phyloP scores from a whole-genome alignment of 352 stramenopile species.

The Phytopythium litorale region DNA sequence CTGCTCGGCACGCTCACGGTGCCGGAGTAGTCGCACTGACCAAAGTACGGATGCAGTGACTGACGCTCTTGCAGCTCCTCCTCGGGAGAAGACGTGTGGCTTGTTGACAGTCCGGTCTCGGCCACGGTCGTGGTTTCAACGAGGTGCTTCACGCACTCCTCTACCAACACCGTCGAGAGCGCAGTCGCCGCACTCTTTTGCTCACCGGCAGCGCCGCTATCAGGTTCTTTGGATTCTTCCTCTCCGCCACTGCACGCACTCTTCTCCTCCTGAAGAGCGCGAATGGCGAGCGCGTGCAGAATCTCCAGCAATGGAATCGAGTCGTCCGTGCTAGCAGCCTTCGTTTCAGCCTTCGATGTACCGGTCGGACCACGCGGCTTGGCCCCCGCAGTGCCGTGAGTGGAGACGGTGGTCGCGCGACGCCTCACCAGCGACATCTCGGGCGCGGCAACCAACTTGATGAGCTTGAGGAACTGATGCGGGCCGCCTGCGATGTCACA shows the following conservation, averaged over 20 bases:
- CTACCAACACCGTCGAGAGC: slow-evolving; percentile 71
- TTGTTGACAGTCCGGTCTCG: slow-evolving; percentile 3
- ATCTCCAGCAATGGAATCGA: slow-evolving; percentile 4
- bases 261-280: slow-evolving; percentile 3
- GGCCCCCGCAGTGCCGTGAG: neutral
- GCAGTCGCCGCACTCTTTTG: slow-evolving; percentile 8
- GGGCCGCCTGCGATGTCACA: slow-evolving; percentile 57
- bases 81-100: slow-evolving; percentile 3
- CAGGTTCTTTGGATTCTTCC: slow-evolving; percentile 5
- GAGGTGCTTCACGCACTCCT: slow-evolving; percentile 85
- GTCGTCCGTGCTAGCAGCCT: neutral
- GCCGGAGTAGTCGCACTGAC: slow-evolving; percentile 72
- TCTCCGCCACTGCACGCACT: no score
- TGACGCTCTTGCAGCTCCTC: slow-evolving; percentile 75
- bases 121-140: slow-evolving; percentile 76
- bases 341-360: neutral
- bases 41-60: slow-evolving; percentile 85
- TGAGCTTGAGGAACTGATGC: slow-evolving; percentile 69
- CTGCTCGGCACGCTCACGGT: slow-evolving; percentile 45
- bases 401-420: neutral
- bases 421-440: slow-evolving; percentile 55
- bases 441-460: slow-evolving; percentile 80
- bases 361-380: neutral
- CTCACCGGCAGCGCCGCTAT: slow-evolving; percentile 21
- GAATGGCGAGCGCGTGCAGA: slow-evolving; percentile 1